Base-by-base conservation (phyloP, 345 rosid species). In the Sisymbrium altissimum region DNA sequence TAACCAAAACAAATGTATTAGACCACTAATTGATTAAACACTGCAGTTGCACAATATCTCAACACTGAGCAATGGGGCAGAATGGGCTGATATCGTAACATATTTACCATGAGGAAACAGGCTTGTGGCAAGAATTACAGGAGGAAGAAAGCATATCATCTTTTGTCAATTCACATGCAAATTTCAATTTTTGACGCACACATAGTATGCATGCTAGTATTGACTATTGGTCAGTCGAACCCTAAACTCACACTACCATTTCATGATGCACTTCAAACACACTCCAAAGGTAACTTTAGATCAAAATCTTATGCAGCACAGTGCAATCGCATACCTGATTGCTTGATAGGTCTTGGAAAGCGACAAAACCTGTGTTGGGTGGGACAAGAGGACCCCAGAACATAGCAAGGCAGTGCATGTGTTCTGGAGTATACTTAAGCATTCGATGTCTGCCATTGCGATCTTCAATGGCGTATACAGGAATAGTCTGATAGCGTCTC, bases 341-440 rank as follows among this genome's bases (percentile, higher is more conserved):
- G 78, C 86, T 86, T 32, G 96, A 86, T 70, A 92, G 77, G 77
- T 78, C 86, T 74, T 90, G 97, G 79, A 95, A 90, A 65, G 98
- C 96, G 7, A 95, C 86, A 43, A 92, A 81, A 33, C 98, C 98
- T 6, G 98, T 87, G 66, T 86, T 79, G 21, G 99, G 96, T 44
- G 99, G 99, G 29, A 93, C 98, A 66, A 92, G 92, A 63, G 98
- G 99, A 61, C 96, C 99, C 97, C 97, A 95, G 73, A 92, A 92
- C 85, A 83, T 90, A 79, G 94, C 96, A 75, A 92, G 94, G 72
- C 98, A 95, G 56, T 90, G 97, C 97, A 87, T 87, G 80, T 92
- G 99, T 62, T 87, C 98, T 9, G 94, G 98, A 70, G 97, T 90
- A 85, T 89, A 95, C 85, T 92, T 92, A 18, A 95, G 86, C 98